Percentiles rank a stretch among this genome's conserved stretches.
These are phyloP conservation scores for Debaryomyces udenii DNA, from an alignment of 1,139 yeast species.

Conservation along the genomic window DNA sequence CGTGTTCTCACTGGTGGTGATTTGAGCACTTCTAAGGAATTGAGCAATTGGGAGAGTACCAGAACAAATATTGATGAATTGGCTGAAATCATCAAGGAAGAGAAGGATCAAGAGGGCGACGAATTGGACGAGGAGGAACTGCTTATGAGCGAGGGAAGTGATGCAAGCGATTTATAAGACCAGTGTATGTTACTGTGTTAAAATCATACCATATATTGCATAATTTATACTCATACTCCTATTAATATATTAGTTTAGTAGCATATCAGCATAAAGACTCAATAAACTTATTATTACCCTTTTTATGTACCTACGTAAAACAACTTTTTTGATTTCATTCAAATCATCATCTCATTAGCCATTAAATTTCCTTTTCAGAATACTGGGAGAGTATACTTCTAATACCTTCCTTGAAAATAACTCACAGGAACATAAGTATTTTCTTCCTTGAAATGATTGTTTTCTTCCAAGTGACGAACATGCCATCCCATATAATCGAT, in stretches of 20 bases:
- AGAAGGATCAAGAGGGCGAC: conserved; percentile 2
- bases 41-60: conserved; percentile 44
- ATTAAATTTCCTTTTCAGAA: neutral
- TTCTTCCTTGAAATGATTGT: conserved; percentile 29
- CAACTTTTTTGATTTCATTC: no score
- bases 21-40: conserved; percentile 30
- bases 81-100: conserved; percentile 20
- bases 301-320: no score
- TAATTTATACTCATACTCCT: conserved; percentile 2
- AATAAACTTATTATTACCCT: no score
- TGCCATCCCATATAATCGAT: conserved; percentile 45
- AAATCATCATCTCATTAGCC: no score
- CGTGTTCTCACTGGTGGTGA: conserved; percentile 65
- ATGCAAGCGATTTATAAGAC: conserved; percentile 13
- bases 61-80: conserved; percentile 27
- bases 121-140: conserved; percentile 19
- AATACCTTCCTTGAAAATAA: conserved; percentile 27
- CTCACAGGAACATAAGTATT: conserved; percentile 37
- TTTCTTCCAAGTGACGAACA: conserved; percentile 37
- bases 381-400: neutral
- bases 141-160: conserved; percentile 5
- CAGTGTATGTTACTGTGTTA: conserved; percentile 8
- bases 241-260: neutral
- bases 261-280: neutral
- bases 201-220: conserved; percentile 8